phyloP scores from a whole-genome alignment of 2,329 filamentous ascomycete species.

The Tolypocladium amazonense region DNA sequence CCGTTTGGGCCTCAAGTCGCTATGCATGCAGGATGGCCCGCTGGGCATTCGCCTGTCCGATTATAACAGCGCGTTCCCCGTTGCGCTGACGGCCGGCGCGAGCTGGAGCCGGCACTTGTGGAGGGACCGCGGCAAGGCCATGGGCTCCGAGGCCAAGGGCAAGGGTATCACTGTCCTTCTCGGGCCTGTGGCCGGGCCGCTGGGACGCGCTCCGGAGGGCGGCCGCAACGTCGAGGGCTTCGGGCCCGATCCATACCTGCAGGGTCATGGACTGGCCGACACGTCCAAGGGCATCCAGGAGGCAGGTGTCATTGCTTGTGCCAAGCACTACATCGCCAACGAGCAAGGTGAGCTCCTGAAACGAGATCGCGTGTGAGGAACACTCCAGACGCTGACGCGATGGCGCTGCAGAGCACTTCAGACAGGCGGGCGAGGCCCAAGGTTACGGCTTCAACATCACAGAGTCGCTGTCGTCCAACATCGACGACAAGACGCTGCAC shows the following conservation, averaged over 20 bases:
- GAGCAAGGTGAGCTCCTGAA: conserved; percentile 45
- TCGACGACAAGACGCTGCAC: conserved; percentile 65
- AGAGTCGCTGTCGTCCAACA: conserved; percentile 48
- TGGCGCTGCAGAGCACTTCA: conserved; percentile 52
- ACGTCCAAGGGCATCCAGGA: conserved; percentile 74
- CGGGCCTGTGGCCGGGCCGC: conserved; percentile 33
- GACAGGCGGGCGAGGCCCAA: conserved; percentile 46
- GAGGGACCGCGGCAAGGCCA: conserved; percentile 33
- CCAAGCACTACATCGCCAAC: conserved; percentile 66
- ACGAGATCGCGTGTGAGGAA: not conserved
- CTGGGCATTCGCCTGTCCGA: conserved; percentile 69
- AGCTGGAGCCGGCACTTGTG: conserved; percentile 69
- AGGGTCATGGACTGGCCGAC: conserved; percentile 60
- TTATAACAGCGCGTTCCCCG: conserved; percentile 72
- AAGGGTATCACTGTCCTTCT: conserved; percentile 72
- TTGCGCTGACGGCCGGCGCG: conserved; percentile 70
- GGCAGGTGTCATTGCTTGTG: conserved; percentile 71
- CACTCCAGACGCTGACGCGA: not conserved
- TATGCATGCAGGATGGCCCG: conserved; percentile 85
- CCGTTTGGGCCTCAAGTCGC: conserved; percentile 54
- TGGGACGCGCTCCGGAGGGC: conserved; percentile 34
- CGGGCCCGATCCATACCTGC: conserved; percentile 63
- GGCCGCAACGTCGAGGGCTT: conserved; percentile 56
- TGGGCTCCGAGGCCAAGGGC: conserved; percentile 53
- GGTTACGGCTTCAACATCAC: conserved; percentile 47